Evolutionary conservation across 176 grass and related monocot genomes (phyloP), one percentile per base, ranked within the genome.

Genomic region (Lolium perenne): DNA sequence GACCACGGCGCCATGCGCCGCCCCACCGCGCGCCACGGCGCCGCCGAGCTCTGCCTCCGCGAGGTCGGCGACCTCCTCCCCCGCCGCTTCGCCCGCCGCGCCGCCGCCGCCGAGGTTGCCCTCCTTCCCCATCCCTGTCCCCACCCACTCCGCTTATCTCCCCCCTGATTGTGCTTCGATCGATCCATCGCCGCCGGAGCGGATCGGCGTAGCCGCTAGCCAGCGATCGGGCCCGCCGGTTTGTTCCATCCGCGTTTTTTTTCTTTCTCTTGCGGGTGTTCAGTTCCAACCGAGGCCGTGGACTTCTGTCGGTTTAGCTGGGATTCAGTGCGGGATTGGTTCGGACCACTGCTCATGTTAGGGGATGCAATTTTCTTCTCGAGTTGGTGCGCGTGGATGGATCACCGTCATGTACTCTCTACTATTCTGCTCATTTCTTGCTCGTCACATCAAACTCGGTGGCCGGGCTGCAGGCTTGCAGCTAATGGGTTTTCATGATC

Each of bases 61-160:
- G 95, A 98, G 88, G 84, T 90, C 41, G 93, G 95, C 32, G 71
- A 75, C 20, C 76, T 93, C 81, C 77, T 86, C 32, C 91, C 91
- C 21, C 80, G 83, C 66, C 83, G 77, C 87, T 95, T 95, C 85
- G 83, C 92, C 22, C 91, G 80, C 75, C 89, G 89, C 67, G 67
- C 92, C 26, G 90, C 76, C 25, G 93, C 83, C 68, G 94, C 93
- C 56, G 91, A 95, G 95, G 93, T 94, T 47, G 25, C 47, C 26
- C 18, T 81, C 25, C 23, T 89, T 5, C 62, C 72, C 74, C 47
- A 41, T 43, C 38, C n/a, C 50, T 73, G 17, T 6, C 43, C 13
- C 5, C 50, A 26, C 43, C 9, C 2, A 7, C 21, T 38, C 25
- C 25, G n/a, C 26, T 22, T 22, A 15, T 12, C 6, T 15, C 2